phyloP scores from a whole-genome alignment of 306 rosid genomes.

The Lathyrus aphaca region DNA sequence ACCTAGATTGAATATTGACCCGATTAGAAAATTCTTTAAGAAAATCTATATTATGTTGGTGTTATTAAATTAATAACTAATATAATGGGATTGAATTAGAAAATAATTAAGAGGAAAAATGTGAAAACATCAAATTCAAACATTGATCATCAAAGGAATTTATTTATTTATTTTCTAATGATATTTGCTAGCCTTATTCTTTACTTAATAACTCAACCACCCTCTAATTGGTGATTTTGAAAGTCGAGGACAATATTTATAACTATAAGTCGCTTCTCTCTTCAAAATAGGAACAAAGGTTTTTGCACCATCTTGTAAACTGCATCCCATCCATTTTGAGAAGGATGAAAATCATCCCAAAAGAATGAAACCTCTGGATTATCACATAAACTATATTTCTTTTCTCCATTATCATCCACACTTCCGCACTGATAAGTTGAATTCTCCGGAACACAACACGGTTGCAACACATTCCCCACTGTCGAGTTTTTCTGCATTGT shows the following conservation, averaged over 20 bases:
- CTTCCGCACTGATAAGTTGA: background rate
- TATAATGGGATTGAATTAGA: too few relatives aligned
- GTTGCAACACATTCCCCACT: slow-evolving; percentile 40
- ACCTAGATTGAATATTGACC: too few relatives aligned
- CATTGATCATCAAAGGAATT: background rate
- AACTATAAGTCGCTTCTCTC: background rate
- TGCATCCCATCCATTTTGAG: slow-evolving; percentile 33
- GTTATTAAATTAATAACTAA: too few relatives aligned
- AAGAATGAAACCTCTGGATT: slow-evolving; percentile 36
- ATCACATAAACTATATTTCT: slow-evolving; percentile 29
- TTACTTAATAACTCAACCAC: background rate
- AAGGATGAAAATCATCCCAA: slow-evolving; percentile 42
- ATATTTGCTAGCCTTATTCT: background rate
- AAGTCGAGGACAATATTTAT: background rate
- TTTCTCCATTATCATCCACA: background rate
- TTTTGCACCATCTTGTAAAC: background rate
- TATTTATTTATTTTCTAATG: background rate
- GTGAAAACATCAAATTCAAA: background rate
- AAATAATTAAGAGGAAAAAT: background rate
- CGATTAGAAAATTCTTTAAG: too few relatives aligned
- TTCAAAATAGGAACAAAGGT: background rate
- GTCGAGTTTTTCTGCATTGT: slow-evolving; percentile 11
- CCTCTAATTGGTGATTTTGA: background rate
- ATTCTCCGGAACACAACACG: slow-evolving; percentile 34
- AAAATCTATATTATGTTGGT: too few relatives aligned